Percentiles rank a stretch among this genome's conserved stretches.
These are phyloP conservation scores for Alternaria alternata DNA, from an alignment of 2,329 filamentous ascomycete genomes.

Conservation along the genomic window DNA sequence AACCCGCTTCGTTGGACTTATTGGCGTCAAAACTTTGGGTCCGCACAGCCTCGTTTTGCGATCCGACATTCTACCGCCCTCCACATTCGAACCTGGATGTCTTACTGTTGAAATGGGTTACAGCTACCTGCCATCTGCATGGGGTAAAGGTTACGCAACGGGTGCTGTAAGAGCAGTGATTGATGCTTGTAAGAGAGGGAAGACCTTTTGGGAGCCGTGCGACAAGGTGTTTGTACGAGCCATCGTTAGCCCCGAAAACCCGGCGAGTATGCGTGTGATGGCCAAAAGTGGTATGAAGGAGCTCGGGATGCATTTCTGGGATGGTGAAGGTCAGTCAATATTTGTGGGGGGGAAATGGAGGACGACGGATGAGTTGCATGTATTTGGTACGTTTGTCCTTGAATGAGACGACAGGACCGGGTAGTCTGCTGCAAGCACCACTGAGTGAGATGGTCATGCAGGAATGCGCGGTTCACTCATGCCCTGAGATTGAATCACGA, in stretches of 20 bases:
- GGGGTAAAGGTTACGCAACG: slow-evolving; percentile 35
- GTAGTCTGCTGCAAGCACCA: not conserved
- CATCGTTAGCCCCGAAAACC: slow-evolving; percentile 44
- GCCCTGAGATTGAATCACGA: too few species aligned
- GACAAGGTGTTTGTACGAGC: slow-evolving; percentile 41
- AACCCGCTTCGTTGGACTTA: slow-evolving; percentile 33
- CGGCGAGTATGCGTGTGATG: slow-evolving; percentile 42
- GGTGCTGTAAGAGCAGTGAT: slow-evolving; percentile 35
- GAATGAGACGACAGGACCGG: not conserved
- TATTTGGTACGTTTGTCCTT: slow-evolving; percentile 33
- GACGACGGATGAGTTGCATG: slow-evolving; percentile 29
- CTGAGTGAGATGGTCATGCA: not conserved
- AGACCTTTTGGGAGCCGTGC: slow-evolving; percentile 34
- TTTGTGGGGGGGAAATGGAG: slow-evolving; percentile 36
- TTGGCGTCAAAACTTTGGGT: slow-evolving; percentile 30
- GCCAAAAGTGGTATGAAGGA: slow-evolving; percentile 38
- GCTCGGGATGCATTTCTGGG: slow-evolving; percentile 38
- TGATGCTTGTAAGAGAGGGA: slow-evolving; percentile 25
- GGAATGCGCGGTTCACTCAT: not conserved
- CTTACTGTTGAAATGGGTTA: slow-evolving; percentile 36
- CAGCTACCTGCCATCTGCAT: slow-evolving; percentile 28
- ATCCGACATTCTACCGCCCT: slow-evolving; percentile 19
- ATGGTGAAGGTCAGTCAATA: slow-evolving; percentile 23
- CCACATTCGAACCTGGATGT: slow-evolving; percentile 15
- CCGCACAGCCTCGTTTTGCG: slow-evolving; percentile 22